Evolutionary conservation across 257 asterid species (phyloP).

Genomic region (Paraleonurus japonicus): DNA sequence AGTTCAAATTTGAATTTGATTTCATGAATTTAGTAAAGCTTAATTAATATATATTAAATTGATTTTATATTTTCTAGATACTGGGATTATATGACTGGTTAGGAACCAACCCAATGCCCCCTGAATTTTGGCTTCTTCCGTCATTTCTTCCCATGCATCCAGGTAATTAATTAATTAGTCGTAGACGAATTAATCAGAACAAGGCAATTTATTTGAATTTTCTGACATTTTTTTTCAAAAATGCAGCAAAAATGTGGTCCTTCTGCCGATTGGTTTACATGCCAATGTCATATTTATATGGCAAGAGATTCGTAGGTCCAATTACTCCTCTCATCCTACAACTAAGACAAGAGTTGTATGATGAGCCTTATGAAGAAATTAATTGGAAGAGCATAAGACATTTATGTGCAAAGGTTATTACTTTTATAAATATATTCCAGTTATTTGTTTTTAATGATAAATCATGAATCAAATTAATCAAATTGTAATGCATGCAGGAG

Average conservation of each 20-base stretch:
- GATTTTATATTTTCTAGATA: conserved; percentile 34
- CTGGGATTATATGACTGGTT: conserved; percentile 68
- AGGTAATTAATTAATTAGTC: conserved; percentile 29
- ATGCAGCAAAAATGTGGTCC: conserved; percentile 80
- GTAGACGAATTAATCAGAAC: neutral
- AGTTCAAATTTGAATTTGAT: neutral
- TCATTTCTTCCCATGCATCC: conserved; percentile 79
- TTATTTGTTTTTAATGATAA: neutral
- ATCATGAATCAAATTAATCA: no score
- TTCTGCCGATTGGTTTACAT: conserved; percentile 69
- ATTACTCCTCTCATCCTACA: conserved; percentile 61
- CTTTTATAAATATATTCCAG: no score
- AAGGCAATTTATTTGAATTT: no score
- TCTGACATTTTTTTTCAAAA: neutral
- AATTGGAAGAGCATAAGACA: conserved; percentile 61
- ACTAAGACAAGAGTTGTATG: conserved; percentile 61
- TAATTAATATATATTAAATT: neutral
- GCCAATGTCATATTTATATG: conserved; percentile 83
- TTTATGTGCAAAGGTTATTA: conserved; percentile 57
- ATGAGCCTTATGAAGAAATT: conserved; percentile 49
- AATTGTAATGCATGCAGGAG: conserved; percentile 39
- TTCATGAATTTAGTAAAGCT: neutral
- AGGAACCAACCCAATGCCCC: conserved; percentile 82
- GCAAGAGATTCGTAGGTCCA: conserved; percentile 71
- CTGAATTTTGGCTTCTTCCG: conserved; percentile 82